Conservation (phyloP, 139 green algal species). For the Picocystis salinarum region DNA sequence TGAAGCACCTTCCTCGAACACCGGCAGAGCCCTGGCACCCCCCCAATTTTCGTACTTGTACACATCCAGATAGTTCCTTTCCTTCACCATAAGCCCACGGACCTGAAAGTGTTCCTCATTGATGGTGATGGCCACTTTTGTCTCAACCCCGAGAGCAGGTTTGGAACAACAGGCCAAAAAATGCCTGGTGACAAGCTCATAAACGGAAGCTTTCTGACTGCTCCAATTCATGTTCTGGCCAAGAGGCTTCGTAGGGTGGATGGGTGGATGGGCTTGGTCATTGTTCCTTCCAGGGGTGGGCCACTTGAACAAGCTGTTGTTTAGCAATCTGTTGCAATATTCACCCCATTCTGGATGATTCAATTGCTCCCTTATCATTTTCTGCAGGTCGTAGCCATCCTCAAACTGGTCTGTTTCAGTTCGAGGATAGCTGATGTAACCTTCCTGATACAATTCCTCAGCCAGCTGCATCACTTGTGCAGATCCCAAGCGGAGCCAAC, state of each 20-base stretch:
- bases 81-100: conserved; percentile 71
- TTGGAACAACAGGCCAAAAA: conserved; percentile 84
- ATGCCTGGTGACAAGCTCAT: conserved; percentile 83
- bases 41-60: conserved; percentile 76
- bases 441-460: conserved; percentile 78
- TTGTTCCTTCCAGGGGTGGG: conserved; percentile 50
- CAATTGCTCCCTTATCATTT: conserved; percentile 3
- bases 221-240: conserved; percentile 16
- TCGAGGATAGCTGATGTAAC: conserved; percentile 86
- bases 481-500: conserved; percentile 42
- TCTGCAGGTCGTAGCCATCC: conserved; percentile 43
- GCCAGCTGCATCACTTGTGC: conserved; percentile 67
- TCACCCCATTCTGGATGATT: conserved; percentile 15
- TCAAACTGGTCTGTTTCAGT: conserved; percentile 87
- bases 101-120: conserved; percentile 41
- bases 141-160: conserved; percentile 74
- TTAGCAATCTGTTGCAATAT: conserved; percentile 17
- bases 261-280: conserved; percentile 75
- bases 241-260: conserved; percentile 62
- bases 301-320: conserved; percentile 11
- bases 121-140: conserved; percentile 46
- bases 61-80: conserved; percentile 89
- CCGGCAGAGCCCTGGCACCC: conserved; percentile 51
- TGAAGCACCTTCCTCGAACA: conserved; percentile 29
- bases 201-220: conserved; percentile 54